These are phyloP conservation scores for Gillenia trifoliata DNA, from an alignment of 306 rosid species.

Conservation along the genomic window DNA sequence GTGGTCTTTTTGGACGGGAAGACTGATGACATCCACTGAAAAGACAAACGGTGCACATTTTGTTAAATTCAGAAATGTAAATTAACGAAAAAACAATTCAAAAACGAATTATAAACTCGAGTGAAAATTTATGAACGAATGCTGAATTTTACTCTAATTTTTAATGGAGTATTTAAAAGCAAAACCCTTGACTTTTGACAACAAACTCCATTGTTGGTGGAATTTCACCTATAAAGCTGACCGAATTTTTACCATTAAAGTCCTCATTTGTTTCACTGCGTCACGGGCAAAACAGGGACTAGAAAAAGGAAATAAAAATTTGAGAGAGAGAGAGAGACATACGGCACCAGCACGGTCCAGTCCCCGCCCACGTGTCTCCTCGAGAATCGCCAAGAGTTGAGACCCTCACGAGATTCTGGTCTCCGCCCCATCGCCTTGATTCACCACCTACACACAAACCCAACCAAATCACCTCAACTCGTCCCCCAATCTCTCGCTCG, in stretches of 20 bases:
- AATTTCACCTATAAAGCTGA: no score
- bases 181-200: no score
- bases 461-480: background rate
- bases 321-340: background rate
- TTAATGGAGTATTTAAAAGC: no score
- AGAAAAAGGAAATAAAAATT: background rate
- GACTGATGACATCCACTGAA: no score
- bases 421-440: constrained; percentile 13
- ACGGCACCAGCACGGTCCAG: constrained; percentile 18
- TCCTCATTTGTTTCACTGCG: background rate
- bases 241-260: background rate
- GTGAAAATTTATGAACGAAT: no score
- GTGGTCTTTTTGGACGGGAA: no score
- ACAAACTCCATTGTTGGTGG: no score
- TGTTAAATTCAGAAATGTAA: no score
- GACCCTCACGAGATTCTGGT: constrained; percentile 47
- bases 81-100: no score
- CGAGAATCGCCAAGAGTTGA: constrained; percentile 20
- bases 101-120: no score
- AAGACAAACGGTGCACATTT: no score
- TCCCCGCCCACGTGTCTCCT: constrained; percentile 30
- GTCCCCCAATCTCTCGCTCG: background rate
- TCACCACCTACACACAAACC: background rate
- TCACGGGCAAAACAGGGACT: background rate
- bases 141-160: no score